Percentiles rank a stretch among this genome's conserved stretches.
Conservation (phyloP, 2,329 filamentous ascomycete genomes). For the Pseudogymnoascus sp. region DNA sequence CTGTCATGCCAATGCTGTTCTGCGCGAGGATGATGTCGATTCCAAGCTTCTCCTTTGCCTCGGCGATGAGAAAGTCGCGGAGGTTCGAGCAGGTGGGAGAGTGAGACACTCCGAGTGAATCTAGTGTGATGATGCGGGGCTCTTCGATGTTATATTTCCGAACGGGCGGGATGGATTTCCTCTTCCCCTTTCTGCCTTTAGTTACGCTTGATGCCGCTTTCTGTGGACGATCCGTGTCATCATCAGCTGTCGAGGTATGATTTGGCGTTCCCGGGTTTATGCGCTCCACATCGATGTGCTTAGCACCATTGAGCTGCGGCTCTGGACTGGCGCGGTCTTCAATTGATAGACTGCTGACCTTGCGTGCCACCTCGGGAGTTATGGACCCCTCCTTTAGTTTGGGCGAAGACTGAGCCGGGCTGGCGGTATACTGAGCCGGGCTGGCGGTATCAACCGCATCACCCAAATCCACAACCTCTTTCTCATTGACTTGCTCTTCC, state of each 20-base stretch:
- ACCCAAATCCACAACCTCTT: conserved; percentile 9
- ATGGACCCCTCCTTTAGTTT: neutral
- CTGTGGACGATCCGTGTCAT: neutral
- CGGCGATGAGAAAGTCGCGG: conserved; percentile 68
- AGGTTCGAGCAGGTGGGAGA: conserved; percentile 57
- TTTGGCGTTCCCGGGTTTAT: neutral
- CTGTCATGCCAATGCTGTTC: conserved; percentile 50
- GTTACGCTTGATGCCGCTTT: conserved; percentile 18
- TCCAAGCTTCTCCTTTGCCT: conserved; percentile 56
- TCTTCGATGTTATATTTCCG: conserved; percentile 43
- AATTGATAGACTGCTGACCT: conserved; percentile 10
- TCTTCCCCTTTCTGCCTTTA: conserved; percentile 29
- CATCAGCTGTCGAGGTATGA: conserved; percentile 11
- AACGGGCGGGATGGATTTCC: conserved; percentile 25
- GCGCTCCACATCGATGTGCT: neutral
- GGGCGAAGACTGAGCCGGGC: neutral
- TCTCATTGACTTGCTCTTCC: neutral
- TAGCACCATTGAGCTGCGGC: conserved; percentile 11
- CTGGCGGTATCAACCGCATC: neutral
- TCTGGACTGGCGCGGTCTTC: conserved; percentile 15
- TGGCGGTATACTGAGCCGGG: neutral
- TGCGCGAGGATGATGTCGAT: conserved; percentile 26
- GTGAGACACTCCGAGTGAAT: conserved; percentile 68
- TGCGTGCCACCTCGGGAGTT: conserved; percentile 14
- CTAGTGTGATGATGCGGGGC: conserved; percentile 74